A percentile compares a stretch with the other conserved stretches of the same genome.
Evolutionary conservation across 2,329 filamentous ascomycete genomes (phyloP).

Genomic region (Exophiala sp.): DNA sequence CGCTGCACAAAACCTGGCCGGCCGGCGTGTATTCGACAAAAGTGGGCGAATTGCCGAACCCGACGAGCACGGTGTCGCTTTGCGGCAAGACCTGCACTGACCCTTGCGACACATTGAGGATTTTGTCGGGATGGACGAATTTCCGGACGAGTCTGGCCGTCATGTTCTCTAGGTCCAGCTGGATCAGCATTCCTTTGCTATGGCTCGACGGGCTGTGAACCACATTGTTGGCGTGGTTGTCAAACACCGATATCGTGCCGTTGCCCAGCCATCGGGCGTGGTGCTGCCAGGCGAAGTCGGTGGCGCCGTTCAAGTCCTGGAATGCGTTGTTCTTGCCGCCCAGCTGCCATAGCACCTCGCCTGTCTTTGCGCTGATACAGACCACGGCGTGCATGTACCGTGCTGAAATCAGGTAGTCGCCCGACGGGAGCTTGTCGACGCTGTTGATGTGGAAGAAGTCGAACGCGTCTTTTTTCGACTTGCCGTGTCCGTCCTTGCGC

Average conservation of each 20-base stretch:
- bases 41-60: constrained; percentile 46
- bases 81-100: constrained; percentile 38
- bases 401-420: constrained; percentile 51
- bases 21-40: constrained; percentile 44
- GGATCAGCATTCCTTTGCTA: constrained; percentile 42
- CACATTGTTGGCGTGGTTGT: constrained; percentile 34
- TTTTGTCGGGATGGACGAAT: constrained; percentile 38
- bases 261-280: constrained; percentile 42
- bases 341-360: constrained; percentile 49
- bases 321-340: constrained; percentile 48
- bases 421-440: constrained; percentile 46
- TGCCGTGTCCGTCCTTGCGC: not conserved
- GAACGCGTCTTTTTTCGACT: constrained; percentile 32
- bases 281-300: constrained; percentile 49
- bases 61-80: constrained; percentile 43
- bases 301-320: constrained; percentile 39
- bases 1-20: constrained; percentile 48
- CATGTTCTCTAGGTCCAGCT: constrained; percentile 38
- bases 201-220: constrained; percentile 28
- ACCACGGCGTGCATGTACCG: constrained; percentile 46
- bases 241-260: constrained; percentile 36
- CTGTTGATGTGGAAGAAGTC: constrained; percentile 56
- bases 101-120: constrained; percentile 39
- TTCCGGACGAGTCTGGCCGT: constrained; percentile 41
- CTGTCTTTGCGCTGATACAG: constrained; percentile 45